A percentile compares a stretch with the other conserved stretches of the same genome.
phyloP scores from a whole-genome alignment of 805 yeast genomes.

The Barnettozyma populi region DNA sequence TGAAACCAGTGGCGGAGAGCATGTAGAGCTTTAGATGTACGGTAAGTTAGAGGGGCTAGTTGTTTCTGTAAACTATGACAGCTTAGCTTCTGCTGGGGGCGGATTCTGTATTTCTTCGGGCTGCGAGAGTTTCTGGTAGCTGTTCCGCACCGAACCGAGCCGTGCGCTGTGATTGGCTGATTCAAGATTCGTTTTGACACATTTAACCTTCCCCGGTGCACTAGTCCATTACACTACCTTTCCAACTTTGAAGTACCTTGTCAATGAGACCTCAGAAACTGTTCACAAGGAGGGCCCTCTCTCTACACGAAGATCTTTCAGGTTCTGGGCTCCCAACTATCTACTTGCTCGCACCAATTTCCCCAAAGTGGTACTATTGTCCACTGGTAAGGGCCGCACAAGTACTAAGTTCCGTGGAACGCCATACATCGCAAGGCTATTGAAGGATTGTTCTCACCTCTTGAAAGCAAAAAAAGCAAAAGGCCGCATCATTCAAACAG shows the following conservation, averaged over 20 bases:
- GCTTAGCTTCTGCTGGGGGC: too few species aligned
- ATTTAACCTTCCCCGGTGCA: too few species aligned
- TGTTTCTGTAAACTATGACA: too few species aligned
- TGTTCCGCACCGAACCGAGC: neutral
- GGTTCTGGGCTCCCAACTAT: neutral
- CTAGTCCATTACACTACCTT: too few species aligned
- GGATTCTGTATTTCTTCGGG: neutral
- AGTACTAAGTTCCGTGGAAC: neutral
- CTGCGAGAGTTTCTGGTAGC: neutral
- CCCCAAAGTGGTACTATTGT: neutral
- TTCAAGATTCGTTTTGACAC: neutral
- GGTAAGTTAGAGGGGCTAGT: too few species aligned
- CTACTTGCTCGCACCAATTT: neutral
- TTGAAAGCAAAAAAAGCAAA: too few species aligned
- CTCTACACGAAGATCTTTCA: neutral
- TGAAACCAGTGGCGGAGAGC: too few species aligned
- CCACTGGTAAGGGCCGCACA: neutral
- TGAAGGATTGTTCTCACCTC: neutral
- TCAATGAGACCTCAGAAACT: too few species aligned
- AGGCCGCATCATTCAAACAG: neutral
- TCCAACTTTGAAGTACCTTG: neutral
- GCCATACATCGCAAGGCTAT: neutral
- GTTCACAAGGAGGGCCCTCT: too few species aligned
- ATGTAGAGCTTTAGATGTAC: too few species aligned
- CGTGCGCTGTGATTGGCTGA: neutral